Evolutionary conservation across 441 rosid species (phyloP).

Genomic region (Jatropha podagrica): DNA sequence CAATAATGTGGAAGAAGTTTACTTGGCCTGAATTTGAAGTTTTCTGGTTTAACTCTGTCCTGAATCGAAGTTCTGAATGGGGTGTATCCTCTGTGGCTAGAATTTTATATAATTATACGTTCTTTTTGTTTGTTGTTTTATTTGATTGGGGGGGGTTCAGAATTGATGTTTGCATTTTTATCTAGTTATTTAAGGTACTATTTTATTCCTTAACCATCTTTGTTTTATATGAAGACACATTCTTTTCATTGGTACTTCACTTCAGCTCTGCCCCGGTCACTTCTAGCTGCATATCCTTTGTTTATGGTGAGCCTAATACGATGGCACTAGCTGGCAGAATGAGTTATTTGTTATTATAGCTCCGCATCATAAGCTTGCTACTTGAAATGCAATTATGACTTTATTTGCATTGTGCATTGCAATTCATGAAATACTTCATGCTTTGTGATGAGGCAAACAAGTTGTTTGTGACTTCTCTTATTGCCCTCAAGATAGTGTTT

Average conservation of each 20-base stretch:
- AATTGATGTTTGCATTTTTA: too few relatives aligned
- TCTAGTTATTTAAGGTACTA: too few relatives aligned
- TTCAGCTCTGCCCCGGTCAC: slow-evolving; percentile 89
- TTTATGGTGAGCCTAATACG: slow-evolving; percentile 56
- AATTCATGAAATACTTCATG: not conserved
- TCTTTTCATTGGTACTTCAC: slow-evolving; percentile 95
- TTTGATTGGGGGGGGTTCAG: not conserved
- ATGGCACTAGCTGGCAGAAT: not conserved
- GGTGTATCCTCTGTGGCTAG: slow-evolving; percentile 78
- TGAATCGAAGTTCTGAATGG: slow-evolving; percentile 97
- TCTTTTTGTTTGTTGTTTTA: not conserved
- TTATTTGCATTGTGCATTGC: not conserved
- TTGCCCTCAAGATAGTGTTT: not conserved
- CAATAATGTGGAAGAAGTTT: slow-evolving; percentile 86
- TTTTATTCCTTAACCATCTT: slow-evolving; percentile 36
- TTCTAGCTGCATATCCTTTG: slow-evolving; percentile 91
- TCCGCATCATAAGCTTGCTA: not conserved
- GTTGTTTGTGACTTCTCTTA: not conserved
- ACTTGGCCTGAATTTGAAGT: slow-evolving; percentile 98
- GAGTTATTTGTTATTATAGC: not conserved
- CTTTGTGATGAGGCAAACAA: not conserved
- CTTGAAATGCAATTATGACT: not conserved
- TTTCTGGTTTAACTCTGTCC: slow-evolving; percentile 94
- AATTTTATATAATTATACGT: slow-evolving; percentile 12
- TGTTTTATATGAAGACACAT: slow-evolving; percentile 58